Conservation (phyloP, 1,139 yeast genomes). For the Candida tunisiensis region DNA sequence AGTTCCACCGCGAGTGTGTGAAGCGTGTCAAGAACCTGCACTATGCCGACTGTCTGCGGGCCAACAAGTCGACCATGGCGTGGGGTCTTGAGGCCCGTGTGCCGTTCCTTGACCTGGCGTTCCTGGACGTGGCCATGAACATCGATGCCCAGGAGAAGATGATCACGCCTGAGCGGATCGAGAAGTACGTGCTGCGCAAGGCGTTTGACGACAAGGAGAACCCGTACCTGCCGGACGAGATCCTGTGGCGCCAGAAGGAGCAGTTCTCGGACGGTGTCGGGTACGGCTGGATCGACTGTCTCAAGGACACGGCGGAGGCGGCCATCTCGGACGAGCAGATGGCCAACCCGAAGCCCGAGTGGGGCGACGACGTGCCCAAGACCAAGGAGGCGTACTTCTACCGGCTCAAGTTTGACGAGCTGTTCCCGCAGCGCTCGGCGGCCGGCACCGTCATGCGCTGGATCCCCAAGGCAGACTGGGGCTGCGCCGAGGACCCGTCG, state of each 20-base stretch:
- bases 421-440: conserved; percentile 81
- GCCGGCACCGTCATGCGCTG: conserved; percentile 97
- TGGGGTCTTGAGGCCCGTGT: conserved; percentile 99
- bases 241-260: conserved; percentile 98
- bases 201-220: conserved; percentile 77
- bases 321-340: conserved; percentile 79
- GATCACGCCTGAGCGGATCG: conserved; percentile 63
- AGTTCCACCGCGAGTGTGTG: conserved; percentile 92
- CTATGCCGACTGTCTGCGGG: conserved; percentile 93
- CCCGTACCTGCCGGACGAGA: conserved; percentile 93
- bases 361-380: conserved; percentile 92
- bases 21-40: conserved; percentile 94
- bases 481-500: conserved; percentile 95
- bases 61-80: conserved; percentile 99
- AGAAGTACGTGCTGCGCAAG: conserved; percentile 88
- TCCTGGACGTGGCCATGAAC: conserved; percentile 87
- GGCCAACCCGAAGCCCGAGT: conserved; percentile 77
- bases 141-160: conserved; percentile 85
- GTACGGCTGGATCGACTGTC: conserved; percentile 96
- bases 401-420: conserved; percentile 87
- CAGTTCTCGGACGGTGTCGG: conserved; percentile 99
- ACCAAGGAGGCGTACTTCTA: conserved; percentile 99
- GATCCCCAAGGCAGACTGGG: conserved; percentile 99
- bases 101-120: conserved; percentile 91
- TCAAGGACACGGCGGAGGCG: conserved; percentile 87